phyloP scores from a whole-genome alignment of 164 flowering plant genomes.

The Chimonanthus salicifolius region DNA sequence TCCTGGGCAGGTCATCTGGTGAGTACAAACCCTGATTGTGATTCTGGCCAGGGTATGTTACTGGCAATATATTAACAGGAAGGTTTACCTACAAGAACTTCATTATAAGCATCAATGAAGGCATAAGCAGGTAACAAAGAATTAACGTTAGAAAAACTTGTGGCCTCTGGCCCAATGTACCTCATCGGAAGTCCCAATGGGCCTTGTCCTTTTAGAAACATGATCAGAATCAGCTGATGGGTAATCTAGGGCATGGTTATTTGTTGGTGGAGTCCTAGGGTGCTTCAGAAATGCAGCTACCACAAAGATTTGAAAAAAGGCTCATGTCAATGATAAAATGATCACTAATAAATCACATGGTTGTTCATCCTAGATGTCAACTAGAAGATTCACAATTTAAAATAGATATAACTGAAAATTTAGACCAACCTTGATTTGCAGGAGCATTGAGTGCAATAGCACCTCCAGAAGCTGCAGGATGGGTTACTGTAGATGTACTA shows the following conservation, averaged over 20 bases:
- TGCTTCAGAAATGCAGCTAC: slow-evolving; percentile 28
- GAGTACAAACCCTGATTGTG: slow-evolving; percentile 16
- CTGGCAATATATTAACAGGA: slow-evolving; percentile 69
- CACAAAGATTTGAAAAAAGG: slow-evolving; percentile 7
- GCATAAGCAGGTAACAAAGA: neutral
- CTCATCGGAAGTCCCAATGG: slow-evolving; percentile 84
- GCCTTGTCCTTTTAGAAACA: slow-evolving; percentile 68
- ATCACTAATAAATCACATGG: neutral
- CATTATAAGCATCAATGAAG: neutral
- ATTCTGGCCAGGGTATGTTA: slow-evolving; percentile 37
- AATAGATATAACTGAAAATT: neutral
- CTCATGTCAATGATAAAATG: slow-evolving; percentile 3
- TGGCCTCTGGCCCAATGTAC: slow-evolving; percentile 23
- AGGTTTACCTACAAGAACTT: slow-evolving; percentile 52
- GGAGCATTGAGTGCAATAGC: slow-evolving; percentile 25
- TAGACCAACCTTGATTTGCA: slow-evolving; percentile 33
- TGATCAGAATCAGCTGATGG: slow-evolving; percentile 92
- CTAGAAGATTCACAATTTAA: neutral
- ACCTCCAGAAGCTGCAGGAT: slow-evolving; percentile 30
- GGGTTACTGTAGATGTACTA: slow-evolving; percentile 31
- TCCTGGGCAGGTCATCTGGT: slow-evolving; percentile 44
- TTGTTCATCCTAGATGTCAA: neutral
- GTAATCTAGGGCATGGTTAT: slow-evolving; percentile 66
- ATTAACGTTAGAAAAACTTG: neutral
- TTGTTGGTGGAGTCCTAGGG: slow-evolving; percentile 68